These are phyloP conservation scores for Rosa multiflora DNA, from an alignment of 306 rosid genomes.

Conservation along the genomic window DNA sequence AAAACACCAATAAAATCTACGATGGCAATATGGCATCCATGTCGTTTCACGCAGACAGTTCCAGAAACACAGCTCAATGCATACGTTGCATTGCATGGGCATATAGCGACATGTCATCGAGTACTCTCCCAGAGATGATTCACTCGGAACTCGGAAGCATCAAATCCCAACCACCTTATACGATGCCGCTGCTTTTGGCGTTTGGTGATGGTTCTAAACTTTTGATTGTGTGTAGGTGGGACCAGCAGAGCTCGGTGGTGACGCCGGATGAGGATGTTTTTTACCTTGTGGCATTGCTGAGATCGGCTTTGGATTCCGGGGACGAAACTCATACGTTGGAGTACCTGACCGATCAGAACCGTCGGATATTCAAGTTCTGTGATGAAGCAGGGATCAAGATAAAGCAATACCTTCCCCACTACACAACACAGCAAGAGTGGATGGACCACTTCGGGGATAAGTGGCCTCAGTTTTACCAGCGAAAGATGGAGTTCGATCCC, in stretches of 20 bases:
- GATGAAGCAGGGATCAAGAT: constrained; percentile 54
- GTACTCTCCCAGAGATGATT: background rate
- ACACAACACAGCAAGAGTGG: constrained; percentile 70
- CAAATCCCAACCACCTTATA: constrained; percentile 21
- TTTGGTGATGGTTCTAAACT: background rate
- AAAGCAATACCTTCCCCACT: constrained; percentile 94
- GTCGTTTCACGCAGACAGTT: background rate
- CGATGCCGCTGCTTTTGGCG: background rate
- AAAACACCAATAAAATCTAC: constrained; percentile 37
- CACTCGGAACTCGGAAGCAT: constrained; percentile 6
- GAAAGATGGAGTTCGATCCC: constrained; percentile 81
- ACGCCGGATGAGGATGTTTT: constrained; percentile 81
- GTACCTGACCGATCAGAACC: constrained; percentile 70
- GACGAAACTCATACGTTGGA: constrained; percentile 53
- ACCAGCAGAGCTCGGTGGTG: constrained; percentile 79
- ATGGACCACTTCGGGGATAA: constrained; percentile 83
- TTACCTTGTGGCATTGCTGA: constrained; percentile 85
- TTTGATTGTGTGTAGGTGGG: constrained; percentile 61
- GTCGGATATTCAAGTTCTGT: constrained; percentile 69
- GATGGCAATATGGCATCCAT: constrained; percentile 31
- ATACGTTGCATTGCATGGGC: constrained; percentile 8
- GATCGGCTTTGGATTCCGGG: constrained; percentile 73
- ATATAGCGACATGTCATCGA: constrained; percentile 25
- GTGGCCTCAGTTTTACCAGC: constrained; percentile 63
- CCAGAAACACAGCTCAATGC: constrained; percentile 13